Conservation (phyloP, 352 stramenopile species). For the Phytopythium chamaehyphon region DNA sequence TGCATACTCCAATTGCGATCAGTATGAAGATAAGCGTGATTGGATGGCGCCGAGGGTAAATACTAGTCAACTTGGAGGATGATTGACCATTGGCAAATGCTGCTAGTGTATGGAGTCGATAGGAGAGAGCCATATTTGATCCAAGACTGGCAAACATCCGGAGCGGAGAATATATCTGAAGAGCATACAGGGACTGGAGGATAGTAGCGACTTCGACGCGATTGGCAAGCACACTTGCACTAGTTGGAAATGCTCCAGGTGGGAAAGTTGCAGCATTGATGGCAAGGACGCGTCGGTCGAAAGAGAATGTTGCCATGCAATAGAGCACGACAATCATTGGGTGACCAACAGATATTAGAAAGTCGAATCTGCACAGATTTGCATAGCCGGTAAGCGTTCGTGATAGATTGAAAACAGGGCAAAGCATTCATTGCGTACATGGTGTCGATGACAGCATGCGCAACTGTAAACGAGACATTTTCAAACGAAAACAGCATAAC, state of each 20-base stretch:
- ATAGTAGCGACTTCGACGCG: conserved; percentile 19
- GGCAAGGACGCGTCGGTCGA: conserved; percentile 14
- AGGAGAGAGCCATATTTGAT: conserved; percentile 19
- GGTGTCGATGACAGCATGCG: conserved; percentile 22
- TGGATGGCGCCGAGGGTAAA: conserved; percentile 17
- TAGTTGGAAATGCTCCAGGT: conserved; percentile 10
- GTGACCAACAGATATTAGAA: conserved; percentile 21
- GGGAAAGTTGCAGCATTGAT: conserved; percentile 20
- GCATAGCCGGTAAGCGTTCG: background rate
- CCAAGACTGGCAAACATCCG: conserved; percentile 27
- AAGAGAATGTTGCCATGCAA: conserved; percentile 20
- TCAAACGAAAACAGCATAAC: conserved; percentile 16
- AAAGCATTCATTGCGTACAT: too few species aligned
- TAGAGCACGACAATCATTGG: conserved; percentile 19
- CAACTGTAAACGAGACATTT: conserved; percentile 5
- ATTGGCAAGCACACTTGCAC: conserved; percentile 17
- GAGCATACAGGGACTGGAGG: conserved; percentile 22
- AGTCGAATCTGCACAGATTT: conserved; percentile 16
- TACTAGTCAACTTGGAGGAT: conserved; percentile 2
- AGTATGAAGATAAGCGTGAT: conserved; percentile 11
- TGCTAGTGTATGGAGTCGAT: conserved; percentile 10
- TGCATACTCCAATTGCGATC: conserved; percentile 4
- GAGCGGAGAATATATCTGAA: conserved; percentile 22
- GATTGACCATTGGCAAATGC: conserved; percentile 6
- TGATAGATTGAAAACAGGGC: too few species aligned